A percentile compares a stretch with the other conserved stretches of the same genome.
Conservation (phyloP, 2,329 filamentous ascomycete species). For the Lachnellula suecica region DNA sequence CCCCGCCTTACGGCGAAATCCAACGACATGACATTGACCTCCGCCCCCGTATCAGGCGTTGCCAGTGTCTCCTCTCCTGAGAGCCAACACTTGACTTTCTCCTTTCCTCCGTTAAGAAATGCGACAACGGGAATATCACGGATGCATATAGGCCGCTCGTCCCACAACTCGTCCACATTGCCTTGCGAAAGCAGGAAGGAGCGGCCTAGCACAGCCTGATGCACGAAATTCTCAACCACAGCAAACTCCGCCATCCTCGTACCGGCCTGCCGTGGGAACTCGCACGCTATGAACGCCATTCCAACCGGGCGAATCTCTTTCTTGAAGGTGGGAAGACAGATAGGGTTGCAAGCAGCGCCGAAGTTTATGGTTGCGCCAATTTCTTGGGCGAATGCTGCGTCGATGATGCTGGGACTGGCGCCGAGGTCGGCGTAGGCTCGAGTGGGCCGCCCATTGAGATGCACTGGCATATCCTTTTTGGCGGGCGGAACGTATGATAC, state of each 20-base stretch:
- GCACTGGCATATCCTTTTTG: neutral
- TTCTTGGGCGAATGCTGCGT: neutral
- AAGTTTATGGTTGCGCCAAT: neutral
- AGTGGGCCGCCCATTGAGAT: neutral
- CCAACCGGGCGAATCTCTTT: neutral
- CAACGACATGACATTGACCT: conserved; percentile 8
- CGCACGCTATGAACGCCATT: neutral
- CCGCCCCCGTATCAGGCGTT: conserved; percentile 2
- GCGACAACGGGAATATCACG: neutral
- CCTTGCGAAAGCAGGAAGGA: neutral
- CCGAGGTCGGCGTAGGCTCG: neutral
- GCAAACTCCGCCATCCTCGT: neutral
- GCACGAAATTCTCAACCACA: conserved; percentile 4
- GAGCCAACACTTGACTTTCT: conserved; percentile 2
- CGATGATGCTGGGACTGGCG: neutral
- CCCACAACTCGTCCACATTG: neutral
- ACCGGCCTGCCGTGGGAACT: neutral
- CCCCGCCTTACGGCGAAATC: neutral
- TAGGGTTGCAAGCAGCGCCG: neutral
- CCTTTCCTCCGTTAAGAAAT: conserved; percentile 1
- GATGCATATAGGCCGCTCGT: neutral
- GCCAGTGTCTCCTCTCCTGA: neutral
- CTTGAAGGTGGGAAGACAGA: neutral
- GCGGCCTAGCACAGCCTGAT: conserved; percentile 2
- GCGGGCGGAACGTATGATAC: neutral